These are phyloP conservation scores for Rhodosporidiobolus odoratus DNA, from an alignment of 768 basidiomycete genomes.

Conservation along the genomic window DNA sequence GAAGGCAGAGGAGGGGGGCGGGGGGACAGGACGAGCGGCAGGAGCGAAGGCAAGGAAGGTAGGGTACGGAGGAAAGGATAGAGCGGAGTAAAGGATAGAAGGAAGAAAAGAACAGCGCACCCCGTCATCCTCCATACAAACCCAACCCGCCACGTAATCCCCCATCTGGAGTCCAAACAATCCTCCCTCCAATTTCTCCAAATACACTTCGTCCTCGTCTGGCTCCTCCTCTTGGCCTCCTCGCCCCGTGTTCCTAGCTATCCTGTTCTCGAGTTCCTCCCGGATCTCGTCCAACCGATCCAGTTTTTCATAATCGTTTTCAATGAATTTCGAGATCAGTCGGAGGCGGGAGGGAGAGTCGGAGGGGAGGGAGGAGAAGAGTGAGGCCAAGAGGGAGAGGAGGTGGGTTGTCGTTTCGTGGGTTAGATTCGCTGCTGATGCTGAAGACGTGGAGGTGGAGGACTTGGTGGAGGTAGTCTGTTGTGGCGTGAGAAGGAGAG, in stretches of 20 bases:
- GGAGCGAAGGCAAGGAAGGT: background rate
- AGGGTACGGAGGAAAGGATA: background rate
- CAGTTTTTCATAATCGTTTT: slow-evolving; percentile 84
- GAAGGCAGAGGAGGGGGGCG: background rate
- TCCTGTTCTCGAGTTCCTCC: slow-evolving; percentile 56
- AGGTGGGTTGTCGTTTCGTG: slow-evolving; percentile 82
- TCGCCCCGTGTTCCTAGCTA: too few relatives aligned
- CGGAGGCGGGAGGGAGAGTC: slow-evolving; percentile 75
- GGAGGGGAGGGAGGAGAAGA: slow-evolving; percentile 78
- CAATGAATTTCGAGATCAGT: slow-evolving; percentile 87
- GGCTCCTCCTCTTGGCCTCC: slow-evolving; percentile 63
- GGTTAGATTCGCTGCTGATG: too few relatives aligned
- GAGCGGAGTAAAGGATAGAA: background rate
- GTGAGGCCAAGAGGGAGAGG: slow-evolving; percentile 77
- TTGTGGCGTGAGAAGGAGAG: slow-evolving; percentile 19
- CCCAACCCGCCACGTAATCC: slow-evolving; percentile 91
- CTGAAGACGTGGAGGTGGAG: slow-evolving; percentile 51
- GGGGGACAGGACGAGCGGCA: background rate
- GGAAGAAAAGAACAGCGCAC: slow-evolving; percentile 52
- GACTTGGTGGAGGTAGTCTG: too few relatives aligned
- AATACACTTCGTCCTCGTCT: slow-evolving; percentile 71
- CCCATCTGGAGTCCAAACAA: slow-evolving; percentile 82
- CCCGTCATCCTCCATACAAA: slow-evolving; percentile 96
- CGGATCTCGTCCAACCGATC: slow-evolving; percentile 87
- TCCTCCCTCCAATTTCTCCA: slow-evolving; percentile 80